Percentiles rank a stretch among this genome's conserved stretches.
Conservation (phyloP, 129 eudicot genomes). For the Artemisia annua region DNA sequence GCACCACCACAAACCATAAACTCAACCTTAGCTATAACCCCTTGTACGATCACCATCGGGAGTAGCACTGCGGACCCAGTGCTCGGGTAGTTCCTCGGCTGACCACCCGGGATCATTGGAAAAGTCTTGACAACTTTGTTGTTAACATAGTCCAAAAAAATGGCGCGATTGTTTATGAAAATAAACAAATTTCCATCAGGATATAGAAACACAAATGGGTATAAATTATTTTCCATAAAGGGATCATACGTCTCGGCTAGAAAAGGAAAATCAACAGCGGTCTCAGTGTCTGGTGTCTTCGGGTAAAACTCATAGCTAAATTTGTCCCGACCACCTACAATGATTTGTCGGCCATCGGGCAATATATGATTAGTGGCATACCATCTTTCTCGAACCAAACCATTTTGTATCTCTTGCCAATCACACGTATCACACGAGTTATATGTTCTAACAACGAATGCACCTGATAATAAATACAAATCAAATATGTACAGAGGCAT, state of each 20-base stretch:
- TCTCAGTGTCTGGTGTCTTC: conserved; percentile 17
- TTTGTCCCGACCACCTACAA: conserved; percentile 61
- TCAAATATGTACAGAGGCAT: too few relatives aligned
- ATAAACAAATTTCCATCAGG: conserved; percentile 69
- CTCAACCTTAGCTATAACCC: conserved; percentile 29
- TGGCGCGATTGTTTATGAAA: conserved; percentile 61
- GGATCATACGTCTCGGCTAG: conserved; percentile 49
- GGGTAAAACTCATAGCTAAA: conserved; percentile 70
- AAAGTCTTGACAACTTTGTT: conserved; percentile 45
- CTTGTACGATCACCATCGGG: conserved; percentile 45
- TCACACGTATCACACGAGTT: conserved; percentile 49
- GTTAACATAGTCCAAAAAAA: conserved; percentile 45
- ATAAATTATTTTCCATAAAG: conserved; percentile 52
- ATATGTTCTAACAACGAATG: conserved; percentile 39
- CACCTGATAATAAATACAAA: conserved; percentile 22
- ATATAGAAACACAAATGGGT: conserved; percentile 66
- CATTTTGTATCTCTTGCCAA: conserved; percentile 51
- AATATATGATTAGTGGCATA: conserved; percentile 65
- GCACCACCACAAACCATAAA: conserved; percentile 78
- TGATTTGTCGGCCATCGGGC: conserved; percentile 63
- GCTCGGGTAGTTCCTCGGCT: conserved; percentile 82
- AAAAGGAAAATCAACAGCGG: conserved; percentile 37
- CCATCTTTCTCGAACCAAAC: conserved; percentile 52
- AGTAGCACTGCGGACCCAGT: conserved; percentile 75
- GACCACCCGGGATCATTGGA: conserved; percentile 59